Evolutionary conservation across 176 grass and related monocot species (phyloP).

Genomic region (Bonia amplexicaulis): DNA sequence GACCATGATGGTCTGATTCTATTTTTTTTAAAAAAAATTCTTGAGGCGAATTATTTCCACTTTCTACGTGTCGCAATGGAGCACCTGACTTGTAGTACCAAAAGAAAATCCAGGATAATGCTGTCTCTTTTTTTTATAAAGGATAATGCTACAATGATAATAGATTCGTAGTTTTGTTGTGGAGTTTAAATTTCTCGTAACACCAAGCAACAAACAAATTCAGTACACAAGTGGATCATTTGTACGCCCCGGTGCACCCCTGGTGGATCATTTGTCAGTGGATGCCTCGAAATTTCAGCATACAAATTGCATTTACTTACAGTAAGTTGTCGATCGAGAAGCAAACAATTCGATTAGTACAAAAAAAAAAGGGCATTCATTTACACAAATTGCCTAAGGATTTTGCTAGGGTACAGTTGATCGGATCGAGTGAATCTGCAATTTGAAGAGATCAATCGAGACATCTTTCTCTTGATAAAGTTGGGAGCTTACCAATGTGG

Average conservation of each 20-base stretch:
- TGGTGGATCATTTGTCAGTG: neutral
- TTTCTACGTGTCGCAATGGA: constrained; percentile 11
- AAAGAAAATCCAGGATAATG: neutral
- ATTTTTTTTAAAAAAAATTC: neutral
- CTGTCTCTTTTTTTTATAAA: neutral
- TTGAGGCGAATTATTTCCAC: neutral
- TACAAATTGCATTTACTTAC: neutral
- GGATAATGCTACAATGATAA: neutral
- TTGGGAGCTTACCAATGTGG: neutral
- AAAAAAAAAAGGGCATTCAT: neutral
- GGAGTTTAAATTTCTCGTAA: neutral
- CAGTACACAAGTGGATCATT: too few relatives aligned
- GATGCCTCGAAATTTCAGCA: too few relatives aligned
- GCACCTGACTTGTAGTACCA: neutral
- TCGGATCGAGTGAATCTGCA: neutral
- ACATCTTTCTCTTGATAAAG: neutral
- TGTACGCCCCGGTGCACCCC: neutral
- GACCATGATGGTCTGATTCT: neutral
- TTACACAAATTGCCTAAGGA: neutral
- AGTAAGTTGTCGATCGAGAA: neutral
- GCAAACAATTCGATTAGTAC: neutral
- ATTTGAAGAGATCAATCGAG: neutral
- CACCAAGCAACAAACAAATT: neutral
- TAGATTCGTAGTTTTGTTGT: neutral
- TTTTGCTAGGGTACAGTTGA: neutral